Evolutionary conservation across 2,329 filamentous ascomycete genomes (phyloP).

Genomic region (Sordariomycetes sp.): DNA sequence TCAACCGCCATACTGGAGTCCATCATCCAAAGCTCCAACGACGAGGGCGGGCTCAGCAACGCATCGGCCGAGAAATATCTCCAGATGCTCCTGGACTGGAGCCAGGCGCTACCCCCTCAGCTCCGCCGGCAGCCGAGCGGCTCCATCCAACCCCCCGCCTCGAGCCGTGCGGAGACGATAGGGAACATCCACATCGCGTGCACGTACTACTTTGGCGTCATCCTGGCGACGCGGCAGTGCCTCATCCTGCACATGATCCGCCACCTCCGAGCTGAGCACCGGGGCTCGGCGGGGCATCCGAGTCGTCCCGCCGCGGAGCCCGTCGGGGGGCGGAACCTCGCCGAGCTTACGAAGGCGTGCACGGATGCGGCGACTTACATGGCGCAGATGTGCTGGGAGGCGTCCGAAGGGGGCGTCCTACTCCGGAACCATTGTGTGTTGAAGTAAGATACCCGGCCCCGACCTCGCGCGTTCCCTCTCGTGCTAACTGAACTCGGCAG

Average conservation of each 20-base stretch:
- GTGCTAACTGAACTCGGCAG: not conserved
- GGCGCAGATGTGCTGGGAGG: constrained; percentile 33
- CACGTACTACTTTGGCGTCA: constrained; percentile 10
- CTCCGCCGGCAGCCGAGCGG: not conserved
- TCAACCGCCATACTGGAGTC: constrained; percentile 5
- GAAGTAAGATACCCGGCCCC: constrained; percentile 24
- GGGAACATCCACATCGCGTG: constrained; percentile 9
- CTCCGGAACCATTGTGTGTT: constrained; percentile 39
- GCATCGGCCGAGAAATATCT: constrained; percentile 4
- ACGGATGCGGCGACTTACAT: constrained; percentile 37
- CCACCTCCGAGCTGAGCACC: constrained; percentile 8
- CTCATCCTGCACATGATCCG: constrained; percentile 9
- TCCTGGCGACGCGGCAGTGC: constrained; percentile 9
- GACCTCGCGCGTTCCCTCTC: not conserved
- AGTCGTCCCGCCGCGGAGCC: not conserved
- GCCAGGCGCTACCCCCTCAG: not conserved
- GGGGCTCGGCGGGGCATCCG: not conserved
- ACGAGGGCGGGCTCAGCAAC: constrained; percentile 1
- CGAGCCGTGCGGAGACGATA: constrained; percentile 3
- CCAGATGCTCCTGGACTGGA: constrained; percentile 5
- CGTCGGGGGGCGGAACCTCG: constrained; percentile 12
- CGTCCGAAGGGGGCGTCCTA: constrained; percentile 24
- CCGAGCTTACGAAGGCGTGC: constrained; percentile 30
- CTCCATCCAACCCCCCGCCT: not conserved
- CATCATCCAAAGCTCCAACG: constrained; percentile 5